Conservation (phyloP, 176 grass and related monocot species). For the Carex myosuroides region DNA sequence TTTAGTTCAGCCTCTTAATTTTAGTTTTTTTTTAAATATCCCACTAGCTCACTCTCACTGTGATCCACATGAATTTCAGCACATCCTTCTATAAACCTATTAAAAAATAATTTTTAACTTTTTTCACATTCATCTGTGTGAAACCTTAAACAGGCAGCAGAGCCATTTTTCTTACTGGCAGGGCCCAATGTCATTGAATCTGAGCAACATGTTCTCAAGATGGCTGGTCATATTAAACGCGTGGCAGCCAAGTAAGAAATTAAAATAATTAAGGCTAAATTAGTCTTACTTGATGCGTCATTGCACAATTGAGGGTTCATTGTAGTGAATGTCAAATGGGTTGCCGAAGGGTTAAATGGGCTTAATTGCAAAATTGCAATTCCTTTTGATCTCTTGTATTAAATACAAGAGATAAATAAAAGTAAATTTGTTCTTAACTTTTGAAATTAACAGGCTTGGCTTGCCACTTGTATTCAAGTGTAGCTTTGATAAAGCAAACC, state of each 20-base stretch:
- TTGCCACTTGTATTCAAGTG: constrained; percentile 88
- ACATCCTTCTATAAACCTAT: neutral
- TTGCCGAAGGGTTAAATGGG: neutral
- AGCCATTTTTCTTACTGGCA: constrained; percentile 84
- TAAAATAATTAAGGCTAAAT: neutral
- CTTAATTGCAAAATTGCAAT: neutral
- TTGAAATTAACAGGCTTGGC: constrained; percentile 49
- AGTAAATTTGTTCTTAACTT: neutral
- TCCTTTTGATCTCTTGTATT: neutral
- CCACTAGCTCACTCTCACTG: neutral
- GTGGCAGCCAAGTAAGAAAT: constrained; percentile 60
- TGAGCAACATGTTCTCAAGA: constrained; percentile 78
- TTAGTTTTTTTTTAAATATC: neutral
- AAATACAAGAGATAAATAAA: neutral
- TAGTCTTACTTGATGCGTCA: neutral
- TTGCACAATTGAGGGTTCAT: neutral
- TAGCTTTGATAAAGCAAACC: constrained; percentile 97
- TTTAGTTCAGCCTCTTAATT: neutral
- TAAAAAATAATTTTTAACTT: neutral
- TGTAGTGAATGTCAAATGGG: neutral
- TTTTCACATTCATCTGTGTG: constrained; percentile 8
- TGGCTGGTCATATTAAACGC: constrained; percentile 78
- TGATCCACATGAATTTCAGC: neutral
- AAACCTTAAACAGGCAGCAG: constrained; percentile 48
- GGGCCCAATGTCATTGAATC: constrained; percentile 96